Conservation (phyloP, 169 alveolate species). For the Toxoplasma gondii region DNA sequence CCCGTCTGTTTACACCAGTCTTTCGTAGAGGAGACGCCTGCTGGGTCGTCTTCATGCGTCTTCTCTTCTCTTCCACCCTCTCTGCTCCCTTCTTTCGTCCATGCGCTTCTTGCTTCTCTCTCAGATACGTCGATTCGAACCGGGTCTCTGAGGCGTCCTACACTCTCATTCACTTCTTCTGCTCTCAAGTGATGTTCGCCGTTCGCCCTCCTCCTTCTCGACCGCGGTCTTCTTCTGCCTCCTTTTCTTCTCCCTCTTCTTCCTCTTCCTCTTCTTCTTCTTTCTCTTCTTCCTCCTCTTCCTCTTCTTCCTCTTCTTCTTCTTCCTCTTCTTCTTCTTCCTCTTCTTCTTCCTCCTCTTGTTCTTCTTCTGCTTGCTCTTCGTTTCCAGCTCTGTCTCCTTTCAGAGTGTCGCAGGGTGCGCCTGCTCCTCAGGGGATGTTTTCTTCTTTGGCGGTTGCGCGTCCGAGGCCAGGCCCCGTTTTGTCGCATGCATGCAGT, state of each 20-base stretch:
- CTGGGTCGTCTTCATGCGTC: too few species aligned
- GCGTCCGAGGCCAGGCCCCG: neutral
- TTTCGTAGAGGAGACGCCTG: too few species aligned
- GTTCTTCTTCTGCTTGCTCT: too few species aligned
- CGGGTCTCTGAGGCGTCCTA: neutral
- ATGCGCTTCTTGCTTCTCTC: neutral
- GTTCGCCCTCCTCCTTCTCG: neutral
- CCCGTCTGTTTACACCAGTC: too few species aligned
- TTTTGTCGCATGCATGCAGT: neutral
- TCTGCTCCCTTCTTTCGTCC: too few species aligned
- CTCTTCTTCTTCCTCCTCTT: neutral
- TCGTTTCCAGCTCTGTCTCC: neutral
- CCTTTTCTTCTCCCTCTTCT: neutral
- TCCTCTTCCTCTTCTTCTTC: neutral
- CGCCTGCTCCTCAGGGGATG: neutral
- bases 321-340: neutral
- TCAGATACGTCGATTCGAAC: neutral
- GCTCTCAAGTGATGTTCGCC: neutral
- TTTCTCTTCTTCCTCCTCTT: neutral
- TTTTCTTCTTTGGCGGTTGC: neutral
- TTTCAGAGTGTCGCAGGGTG: neutral
- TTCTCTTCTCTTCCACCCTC: too few species aligned
- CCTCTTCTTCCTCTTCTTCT: neutral
- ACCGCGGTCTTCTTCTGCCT: neutral
- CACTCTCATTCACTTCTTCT: conserved; percentile 23